phyloP scores from a whole-genome alignment of 2,329 filamentous ascomycete species.

The Pestalotiopsis sp. region DNA sequence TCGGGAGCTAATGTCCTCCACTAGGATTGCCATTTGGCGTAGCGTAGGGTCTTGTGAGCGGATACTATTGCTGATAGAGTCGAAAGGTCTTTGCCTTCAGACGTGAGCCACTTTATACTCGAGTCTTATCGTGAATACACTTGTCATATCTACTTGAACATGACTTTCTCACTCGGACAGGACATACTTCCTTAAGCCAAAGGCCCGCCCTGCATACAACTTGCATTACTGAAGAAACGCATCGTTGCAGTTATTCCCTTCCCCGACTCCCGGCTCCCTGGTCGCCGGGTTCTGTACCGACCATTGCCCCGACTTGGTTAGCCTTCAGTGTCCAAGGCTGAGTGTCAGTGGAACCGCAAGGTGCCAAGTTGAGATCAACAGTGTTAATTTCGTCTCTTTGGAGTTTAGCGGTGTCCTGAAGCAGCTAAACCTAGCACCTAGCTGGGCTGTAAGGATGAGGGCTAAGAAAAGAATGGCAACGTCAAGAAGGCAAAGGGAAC shows the following conservation, averaged over 20 bases:
- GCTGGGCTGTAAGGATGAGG: not conserved
- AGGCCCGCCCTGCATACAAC: not conserved
- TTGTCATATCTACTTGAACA: too few relatives aligned
- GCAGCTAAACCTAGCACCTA: not conserved
- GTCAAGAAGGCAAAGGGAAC: too few relatives aligned
- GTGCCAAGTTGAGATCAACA: not conserved
- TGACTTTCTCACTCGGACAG: too few relatives aligned
- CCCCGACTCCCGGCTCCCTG: not conserved
- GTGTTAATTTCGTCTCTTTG: not conserved
- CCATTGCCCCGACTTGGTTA: too few relatives aligned
- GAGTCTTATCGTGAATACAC: too few relatives aligned
- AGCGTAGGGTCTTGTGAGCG: not conserved
- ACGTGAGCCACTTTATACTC: not conserved
- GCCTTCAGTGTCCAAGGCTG: not conserved
- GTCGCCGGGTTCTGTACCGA: not conserved
- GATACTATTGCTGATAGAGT: not conserved
- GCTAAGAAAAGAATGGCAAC: too few relatives aligned
- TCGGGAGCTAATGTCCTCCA: not conserved
- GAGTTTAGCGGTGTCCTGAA: not conserved
- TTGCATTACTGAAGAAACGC: not conserved
- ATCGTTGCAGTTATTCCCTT: not conserved
- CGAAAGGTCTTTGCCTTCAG: not conserved
- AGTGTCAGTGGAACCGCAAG: not conserved
- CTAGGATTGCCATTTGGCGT: not conserved
- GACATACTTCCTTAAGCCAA: too few relatives aligned